Evolutionary conservation across 1,284 basidiomycete genomes (phyloP).

Genomic region (Ganoderma lucidum): DNA sequence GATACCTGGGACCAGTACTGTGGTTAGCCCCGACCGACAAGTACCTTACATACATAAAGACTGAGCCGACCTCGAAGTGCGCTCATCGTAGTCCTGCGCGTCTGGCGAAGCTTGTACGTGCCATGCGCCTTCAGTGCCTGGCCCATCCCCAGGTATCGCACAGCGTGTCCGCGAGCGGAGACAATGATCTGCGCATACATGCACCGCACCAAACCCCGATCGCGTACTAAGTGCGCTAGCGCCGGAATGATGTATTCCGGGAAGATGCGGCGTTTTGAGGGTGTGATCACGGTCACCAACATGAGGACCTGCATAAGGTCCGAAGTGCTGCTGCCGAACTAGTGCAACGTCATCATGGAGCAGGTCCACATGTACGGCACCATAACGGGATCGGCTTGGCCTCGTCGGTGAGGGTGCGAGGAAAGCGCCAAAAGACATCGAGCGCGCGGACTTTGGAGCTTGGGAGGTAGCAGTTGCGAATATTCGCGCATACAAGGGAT

Average conservation of each 20-base stretch:
- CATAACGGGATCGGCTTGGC: conserved; percentile 90
- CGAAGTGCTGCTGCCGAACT: conserved; percentile 86
- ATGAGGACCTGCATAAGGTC: conserved; percentile 88
- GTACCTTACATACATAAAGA: too few species aligned
- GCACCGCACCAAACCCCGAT: conserved; percentile 87
- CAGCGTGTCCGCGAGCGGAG: conserved; percentile 86
- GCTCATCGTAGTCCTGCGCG: conserved; percentile 76
- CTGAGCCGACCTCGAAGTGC: conserved; percentile 83
- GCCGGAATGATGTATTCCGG: conserved; percentile 97
- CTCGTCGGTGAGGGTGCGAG: conserved; percentile 89
- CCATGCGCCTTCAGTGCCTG: conserved; percentile 90
- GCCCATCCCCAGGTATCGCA: conserved; percentile 90
- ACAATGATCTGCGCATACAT: conserved; percentile 91
- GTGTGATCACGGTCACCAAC: conserved; percentile 87
- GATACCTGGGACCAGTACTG: conserved; percentile 65
- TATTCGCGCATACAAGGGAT: conserved; percentile 88
- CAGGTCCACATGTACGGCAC: conserved; percentile 93
- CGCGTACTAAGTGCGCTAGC: conserved; percentile 81
- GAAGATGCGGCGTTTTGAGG: conserved; percentile 92
- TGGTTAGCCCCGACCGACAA: conserved; percentile 8
- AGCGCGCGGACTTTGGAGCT: conserved; percentile 88
- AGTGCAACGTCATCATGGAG: conserved; percentile 85
- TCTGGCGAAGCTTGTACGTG: conserved; percentile 72
- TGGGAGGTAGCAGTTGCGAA: conserved; percentile 89
- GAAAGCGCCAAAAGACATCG: conserved; percentile 89